Base-by-base conservation (phyloP, 495 filamentous ascomycete species). In the Penicillium coffeae region DNA sequence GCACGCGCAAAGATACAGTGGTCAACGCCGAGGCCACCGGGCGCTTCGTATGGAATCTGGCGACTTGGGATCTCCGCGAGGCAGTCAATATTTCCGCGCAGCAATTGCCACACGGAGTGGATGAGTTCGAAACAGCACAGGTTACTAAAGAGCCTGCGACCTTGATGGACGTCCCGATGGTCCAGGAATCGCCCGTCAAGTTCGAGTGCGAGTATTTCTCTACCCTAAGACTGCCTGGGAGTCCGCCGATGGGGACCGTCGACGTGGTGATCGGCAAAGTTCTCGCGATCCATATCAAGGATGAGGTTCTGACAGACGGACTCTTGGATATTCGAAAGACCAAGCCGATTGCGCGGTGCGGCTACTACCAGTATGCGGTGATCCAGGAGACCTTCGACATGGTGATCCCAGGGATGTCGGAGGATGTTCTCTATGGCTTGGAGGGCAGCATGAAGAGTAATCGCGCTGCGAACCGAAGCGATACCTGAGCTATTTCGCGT, bases 211-310 rank as follows among this genome's bases (percentile, higher is more conserved):
- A 61, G 38, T 75, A 79, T 56, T 71, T 79, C 48, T 62, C 69
- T 2, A 82, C 75, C 6, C 20, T 82, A 0, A 60, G 77, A 3
- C 44, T 82, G 19, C 76, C 77, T 0, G 79, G 77, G 2, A 74
- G 74, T 48, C 67, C 77, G 33, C 74, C 73, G 0, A 73, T 81
- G 68, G 79, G 78, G 1, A 69, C 62, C 1, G 73, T 74, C 14
- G 77, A 82, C 51, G 58, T 81, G 3, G 70, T 83, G 6, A 78
- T 84, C 57, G 78, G 76, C n/a, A 53, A 59, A 34, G 80, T 84
- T 34, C 58, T 80, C 3, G 79, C 63, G 1, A 68, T 83, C 27
- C 77, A 82, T 62, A 77, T 82, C 54, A 59, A 65, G 9, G 74
- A 80, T 21, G 64, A 69, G 47, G 75, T 74, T 4, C 32, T 81